Evolutionary conservation across 139 green algal species (phyloP).

Genomic region (Mesostigma viride): DNA sequence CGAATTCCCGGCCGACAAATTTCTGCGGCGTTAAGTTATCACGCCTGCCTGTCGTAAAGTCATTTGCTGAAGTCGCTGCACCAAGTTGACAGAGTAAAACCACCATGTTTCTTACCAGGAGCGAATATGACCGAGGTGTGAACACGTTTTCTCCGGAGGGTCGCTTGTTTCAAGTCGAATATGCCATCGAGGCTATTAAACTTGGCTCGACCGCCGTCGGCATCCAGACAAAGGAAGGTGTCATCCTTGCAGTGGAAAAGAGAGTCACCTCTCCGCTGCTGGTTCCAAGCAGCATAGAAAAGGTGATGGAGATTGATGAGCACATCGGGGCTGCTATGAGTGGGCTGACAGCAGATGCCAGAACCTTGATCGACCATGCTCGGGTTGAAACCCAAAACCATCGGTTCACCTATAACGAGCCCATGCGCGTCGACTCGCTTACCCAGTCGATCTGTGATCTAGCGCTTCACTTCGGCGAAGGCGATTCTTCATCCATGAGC

Average conservation of each 20-base stretch:
- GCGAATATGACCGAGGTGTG: constrained; percentile 94
- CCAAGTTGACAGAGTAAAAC: too few relatives aligned
- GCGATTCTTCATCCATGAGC: constrained; percentile 56
- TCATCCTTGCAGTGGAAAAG: constrained; percentile 96
- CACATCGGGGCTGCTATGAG: constrained; percentile 94
- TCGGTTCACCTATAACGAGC: constrained; percentile 94
- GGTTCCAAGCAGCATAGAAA: constrained; percentile 86
- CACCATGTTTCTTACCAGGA: too few relatives aligned
- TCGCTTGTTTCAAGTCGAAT: constrained; percentile 97
- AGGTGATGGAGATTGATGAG: constrained; percentile 86
- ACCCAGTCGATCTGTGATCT: constrained; percentile 91
- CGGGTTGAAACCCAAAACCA: constrained; percentile 87
- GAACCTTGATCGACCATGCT: constrained; percentile 93
- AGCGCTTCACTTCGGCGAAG: constrained; percentile 89
- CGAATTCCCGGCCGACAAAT: too few relatives aligned
- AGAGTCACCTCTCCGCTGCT: constrained; percentile 87
- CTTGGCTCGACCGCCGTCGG: constrained; percentile 94
- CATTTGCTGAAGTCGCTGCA: too few relatives aligned
- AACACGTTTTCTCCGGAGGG: constrained; percentile 85
- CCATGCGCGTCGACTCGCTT: constrained; percentile 83
- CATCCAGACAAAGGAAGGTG: constrained; percentile 75
- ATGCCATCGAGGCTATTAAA: constrained; percentile 98
- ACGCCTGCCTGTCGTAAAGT: too few relatives aligned
- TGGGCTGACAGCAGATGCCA: constrained; percentile 89
- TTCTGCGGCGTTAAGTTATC: too few relatives aligned